Evolutionary conservation across 1,284 basidiomycete species (phyloP).

Genomic region (Leucoagaricus sp.): DNA sequence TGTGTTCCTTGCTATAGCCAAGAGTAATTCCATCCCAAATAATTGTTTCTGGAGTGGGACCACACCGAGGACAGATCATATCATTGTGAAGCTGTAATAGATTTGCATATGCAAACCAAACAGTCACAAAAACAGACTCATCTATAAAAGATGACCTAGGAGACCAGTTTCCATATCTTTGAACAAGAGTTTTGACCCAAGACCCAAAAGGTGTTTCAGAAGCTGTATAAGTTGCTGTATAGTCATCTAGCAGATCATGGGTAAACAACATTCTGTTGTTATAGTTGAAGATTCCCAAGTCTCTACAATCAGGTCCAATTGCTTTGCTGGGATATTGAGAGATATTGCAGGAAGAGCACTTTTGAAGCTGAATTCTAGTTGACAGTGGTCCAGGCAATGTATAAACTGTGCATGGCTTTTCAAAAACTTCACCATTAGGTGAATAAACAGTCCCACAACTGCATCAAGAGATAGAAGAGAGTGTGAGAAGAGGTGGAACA

Average conservation of each 20-base stretch:
- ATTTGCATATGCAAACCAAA: slow-evolving; percentile 29
- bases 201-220: slow-evolving; percentile 32
- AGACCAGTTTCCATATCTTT: slow-evolving; percentile 6
- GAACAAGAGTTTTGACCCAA: slow-evolving; percentile 23
- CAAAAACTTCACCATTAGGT: background rate
- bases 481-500: background rate
- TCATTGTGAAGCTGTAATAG: slow-evolving; percentile 23
- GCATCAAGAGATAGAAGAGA: background rate
- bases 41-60: slow-evolving; percentile 21
- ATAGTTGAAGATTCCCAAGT: slow-evolving; percentile 28
- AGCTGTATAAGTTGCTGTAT: slow-evolving; percentile 25
- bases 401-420: no score
- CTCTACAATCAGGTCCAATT: slow-evolving; percentile 26
- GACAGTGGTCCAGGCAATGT: no score
- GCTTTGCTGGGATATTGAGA: background rate
- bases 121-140: slow-evolving; percentile 22
- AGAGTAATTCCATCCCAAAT: slow-evolving; percentile 31
- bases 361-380: no score
- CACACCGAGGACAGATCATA: slow-evolving; percentile 24
- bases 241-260: slow-evolving; percentile 31
- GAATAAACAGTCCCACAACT: slow-evolving; percentile 5
- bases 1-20: slow-evolving; percentile 25
- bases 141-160: slow-evolving; percentile 19
- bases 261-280: slow-evolving; percentile 28
- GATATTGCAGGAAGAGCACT: background rate